A percentile compares a stretch with the other conserved stretches of the same genome.
These are phyloP conservation scores for Cercospora janseana DNA, from an alignment of 2,329 filamentous ascomycete genomes.

Conservation along the genomic window DNA sequence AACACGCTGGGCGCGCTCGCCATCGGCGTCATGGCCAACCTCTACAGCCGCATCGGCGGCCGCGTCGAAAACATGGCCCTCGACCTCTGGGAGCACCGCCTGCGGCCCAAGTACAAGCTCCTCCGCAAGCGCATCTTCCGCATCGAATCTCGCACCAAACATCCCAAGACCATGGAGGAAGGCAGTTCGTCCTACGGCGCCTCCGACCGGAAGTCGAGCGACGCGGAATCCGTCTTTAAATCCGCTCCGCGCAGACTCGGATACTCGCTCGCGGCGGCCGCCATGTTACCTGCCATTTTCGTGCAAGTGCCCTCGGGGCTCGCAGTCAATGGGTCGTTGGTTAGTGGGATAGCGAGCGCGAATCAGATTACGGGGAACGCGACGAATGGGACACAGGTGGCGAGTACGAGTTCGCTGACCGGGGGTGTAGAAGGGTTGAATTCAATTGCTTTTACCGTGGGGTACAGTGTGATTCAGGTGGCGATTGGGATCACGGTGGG, in stretches of 20 bases:
- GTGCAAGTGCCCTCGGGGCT: constrained; percentile 62
- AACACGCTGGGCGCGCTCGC: constrained; percentile 75
- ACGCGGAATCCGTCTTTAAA: constrained; percentile 33
- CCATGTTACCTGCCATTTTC: constrained; percentile 84
- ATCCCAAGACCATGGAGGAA: constrained; percentile 34
- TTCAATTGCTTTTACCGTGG: constrained; percentile 48
- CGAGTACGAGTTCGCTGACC: constrained; percentile 39
- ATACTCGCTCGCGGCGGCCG: constrained; percentile 78
- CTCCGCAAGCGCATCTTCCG: constrained; percentile 35
- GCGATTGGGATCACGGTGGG: constrained; percentile 54
- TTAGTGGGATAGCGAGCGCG: constrained; percentile 57
- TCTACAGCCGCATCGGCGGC: constrained; percentile 69
- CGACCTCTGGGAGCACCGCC: constrained; percentile 53
- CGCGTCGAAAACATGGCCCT: constrained; percentile 57
- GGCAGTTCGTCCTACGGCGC: constrained; percentile 19
- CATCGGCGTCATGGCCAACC: constrained; percentile 73
- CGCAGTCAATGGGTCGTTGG: constrained; percentile 56
- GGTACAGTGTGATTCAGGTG: constrained; percentile 50
- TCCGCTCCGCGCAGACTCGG: constrained; percentile 51
- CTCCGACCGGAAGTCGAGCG: constrained; percentile 18
- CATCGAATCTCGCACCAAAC: constrained; percentile 19
- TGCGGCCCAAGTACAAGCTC: constrained; percentile 43
- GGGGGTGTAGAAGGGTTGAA: constrained; percentile 37
- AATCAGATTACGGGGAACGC: constrained; percentile 51
- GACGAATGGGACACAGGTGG: constrained; percentile 47